These are phyloP conservation scores for Sutorius australiensis DNA, from an alignment of 768 basidiomycete genomes.

Conservation along the genomic window DNA sequence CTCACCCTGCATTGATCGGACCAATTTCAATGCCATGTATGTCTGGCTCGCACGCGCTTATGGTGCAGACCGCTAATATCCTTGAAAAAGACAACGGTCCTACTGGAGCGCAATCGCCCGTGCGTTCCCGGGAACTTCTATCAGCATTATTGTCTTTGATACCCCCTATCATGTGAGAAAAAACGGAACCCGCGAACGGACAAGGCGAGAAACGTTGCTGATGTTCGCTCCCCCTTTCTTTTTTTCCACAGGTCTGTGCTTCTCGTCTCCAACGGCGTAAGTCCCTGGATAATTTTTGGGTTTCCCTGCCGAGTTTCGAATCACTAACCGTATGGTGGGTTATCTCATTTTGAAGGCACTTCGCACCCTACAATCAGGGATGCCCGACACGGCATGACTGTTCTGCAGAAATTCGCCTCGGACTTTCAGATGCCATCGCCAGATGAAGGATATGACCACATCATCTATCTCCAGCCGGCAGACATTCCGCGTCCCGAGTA, in stretches of 20 bases:
- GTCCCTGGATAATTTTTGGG: constrained; percentile 26
- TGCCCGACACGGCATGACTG: constrained; percentile 50
- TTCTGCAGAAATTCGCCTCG: constrained; percentile 63
- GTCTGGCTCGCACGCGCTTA: constrained; percentile 19
- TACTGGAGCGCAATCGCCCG: constrained; percentile 74
- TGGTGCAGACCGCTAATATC: background rate
- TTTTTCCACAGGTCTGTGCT: constrained; percentile 51
- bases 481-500: constrained; percentile 44
- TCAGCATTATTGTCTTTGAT: constrained; percentile 78
- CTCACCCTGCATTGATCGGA: constrained; percentile 78
- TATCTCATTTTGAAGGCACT: constrained; percentile 44
- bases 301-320: background rate
- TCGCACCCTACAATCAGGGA: constrained; percentile 74
- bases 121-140: constrained; percentile 55
- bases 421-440: constrained; percentile 54
- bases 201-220: constrained; percentile 9
- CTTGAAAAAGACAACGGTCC: constrained; percentile 52
- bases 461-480: constrained; percentile 37
- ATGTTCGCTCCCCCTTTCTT: constrained; percentile 5
- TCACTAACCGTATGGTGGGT: constrained; percentile 11
- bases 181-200: constrained; percentile 2
- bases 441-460: constrained; percentile 64
- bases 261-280: constrained; percentile 56
- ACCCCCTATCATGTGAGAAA: constrained; percentile 66
- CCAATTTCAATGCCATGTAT: constrained; percentile 68